phyloP scores from a whole-genome alignment of 2,329 filamentous ascomycete genomes.

The Beauveria brongniartii region DNA sequence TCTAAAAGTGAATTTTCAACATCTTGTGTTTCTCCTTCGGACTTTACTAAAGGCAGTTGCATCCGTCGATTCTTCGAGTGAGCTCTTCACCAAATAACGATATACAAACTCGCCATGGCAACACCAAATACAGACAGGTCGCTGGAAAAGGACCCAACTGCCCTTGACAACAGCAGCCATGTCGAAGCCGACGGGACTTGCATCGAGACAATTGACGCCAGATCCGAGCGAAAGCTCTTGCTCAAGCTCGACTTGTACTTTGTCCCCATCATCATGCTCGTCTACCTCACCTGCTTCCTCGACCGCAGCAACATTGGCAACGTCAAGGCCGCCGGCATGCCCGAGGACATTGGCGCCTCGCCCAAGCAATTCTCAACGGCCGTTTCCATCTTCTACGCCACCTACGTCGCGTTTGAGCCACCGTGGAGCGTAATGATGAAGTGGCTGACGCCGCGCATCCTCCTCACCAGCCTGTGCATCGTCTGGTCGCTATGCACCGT shows the following conservation, averaged over 20 bases:
- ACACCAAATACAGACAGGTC: neutral
- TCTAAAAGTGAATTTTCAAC: too few species aligned
- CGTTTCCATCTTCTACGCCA: slow-evolving; percentile 25
- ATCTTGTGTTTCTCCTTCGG: too few species aligned
- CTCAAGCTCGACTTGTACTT: slow-evolving; percentile 25
- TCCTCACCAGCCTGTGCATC: slow-evolving; percentile 20
- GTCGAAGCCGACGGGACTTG: neutral
- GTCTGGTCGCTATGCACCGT: slow-evolving; percentile 22
- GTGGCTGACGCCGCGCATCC: slow-evolving; percentile 23
- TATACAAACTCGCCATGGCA: neutral
- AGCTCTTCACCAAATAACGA: neutral
- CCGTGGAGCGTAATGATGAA: slow-evolving; percentile 26
- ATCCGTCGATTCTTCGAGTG: neutral
- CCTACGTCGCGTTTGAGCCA: slow-evolving; percentile 24
- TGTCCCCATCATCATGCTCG: slow-evolving; percentile 41
- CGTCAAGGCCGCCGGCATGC: slow-evolving; percentile 26
- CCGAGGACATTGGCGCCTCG: slow-evolving; percentile 24
- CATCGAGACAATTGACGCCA: slow-evolving; percentile 20
- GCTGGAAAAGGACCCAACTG: neutral
- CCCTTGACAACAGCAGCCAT: neutral
- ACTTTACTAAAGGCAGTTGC: too few species aligned
- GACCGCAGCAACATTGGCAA: slow-evolving; percentile 45
- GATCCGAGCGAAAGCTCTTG: slow-evolving; percentile 22
- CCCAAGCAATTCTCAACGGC: slow-evolving; percentile 24
- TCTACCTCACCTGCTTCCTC: slow-evolving; percentile 46